These are phyloP conservation scores for Brettanomyces bruxellensis DNA, from an alignment of 805 yeast species.

Conservation along the genomic window DNA sequence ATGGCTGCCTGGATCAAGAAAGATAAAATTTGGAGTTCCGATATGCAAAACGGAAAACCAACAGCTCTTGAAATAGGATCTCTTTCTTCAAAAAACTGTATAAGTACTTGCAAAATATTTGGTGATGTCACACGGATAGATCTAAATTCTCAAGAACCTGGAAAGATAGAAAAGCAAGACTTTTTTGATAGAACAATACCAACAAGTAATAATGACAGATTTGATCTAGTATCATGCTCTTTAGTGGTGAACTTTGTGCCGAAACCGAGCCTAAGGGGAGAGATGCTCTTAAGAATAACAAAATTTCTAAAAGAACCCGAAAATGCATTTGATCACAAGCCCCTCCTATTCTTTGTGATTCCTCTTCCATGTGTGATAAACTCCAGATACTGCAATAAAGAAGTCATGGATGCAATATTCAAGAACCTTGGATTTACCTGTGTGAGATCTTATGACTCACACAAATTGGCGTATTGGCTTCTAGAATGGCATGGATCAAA, in stretches of 20 bases:
- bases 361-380: conserved; percentile 83
- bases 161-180: conserved; percentile 60
- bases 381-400: conserved; percentile 58
- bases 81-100: conserved; percentile 55
- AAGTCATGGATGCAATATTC: conserved; percentile 31
- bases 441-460: conserved; percentile 44
- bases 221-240: conserved; percentile 70
- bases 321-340: conserved; percentile 8
- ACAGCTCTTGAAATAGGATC: conserved; percentile 79
- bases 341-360: conserved; percentile 63
- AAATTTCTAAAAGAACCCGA: conserved; percentile 39
- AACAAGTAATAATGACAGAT: conserved; percentile 31
- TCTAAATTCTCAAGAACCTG: conserved; percentile 68
- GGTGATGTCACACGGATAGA: conserved; percentile 56
- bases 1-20: conserved; percentile 64
- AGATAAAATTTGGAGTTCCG: conserved; percentile 6
- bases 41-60: conserved; percentile 5
- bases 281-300: conserved; percentile 58
- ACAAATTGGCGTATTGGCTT: conserved; percentile 68
- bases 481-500: conserved; percentile 36
- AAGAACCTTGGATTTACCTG: conserved; percentile 48
- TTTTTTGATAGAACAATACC: conserved; percentile 75
- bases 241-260: conserved; percentile 87
- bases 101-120: conserved; percentile 52
- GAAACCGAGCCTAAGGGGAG: conserved; percentile 58